Evolutionary conservation across 1,139 yeast species (phyloP), one percentile per base, ranked within the genome.

Genomic region (Geotrichum fermentans): DNA sequence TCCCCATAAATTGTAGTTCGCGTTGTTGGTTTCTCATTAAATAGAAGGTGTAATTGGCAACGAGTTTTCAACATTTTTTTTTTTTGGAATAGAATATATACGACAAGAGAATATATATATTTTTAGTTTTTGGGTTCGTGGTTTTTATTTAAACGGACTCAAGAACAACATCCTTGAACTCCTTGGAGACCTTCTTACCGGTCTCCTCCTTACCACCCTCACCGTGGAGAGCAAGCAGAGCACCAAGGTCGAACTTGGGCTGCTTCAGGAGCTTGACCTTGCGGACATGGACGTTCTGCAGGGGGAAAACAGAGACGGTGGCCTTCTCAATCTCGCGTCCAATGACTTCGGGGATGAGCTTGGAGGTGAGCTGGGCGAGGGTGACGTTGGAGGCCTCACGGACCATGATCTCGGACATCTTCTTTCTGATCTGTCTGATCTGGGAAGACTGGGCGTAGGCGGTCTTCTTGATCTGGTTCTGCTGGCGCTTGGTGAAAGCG

Each of bases 311-410:
- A 67, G 82, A 75, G 73, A 80, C 83, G 62, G 94, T 81, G 60
- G 89, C 80, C 79, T 83, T 84, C 74, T 84, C 90, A 65, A 85
- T 85, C 74, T 85, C 95, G 73, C 88, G 87, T 70, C 90, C 89
- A 70, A 85, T 85, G 62, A 85, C 90, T 75, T 85, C 95, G 68
- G 94, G 94, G 66, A 85, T 84, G 75, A 85, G 82, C 79, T 85
- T 85, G 69, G 87, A 77, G 63, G 90, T 83, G 70, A 85, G 82
- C 76, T 85, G 94, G 68, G 92, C 84, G 71, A 85, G 78, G 61
- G 95, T 83, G 59, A 83, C 83, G 79, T 80, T 80, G 58, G 86
- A 76, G 58, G 86, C 92, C 75, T 85, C 94, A 72, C 86, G 83
- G 71, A 82, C 77, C 80, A 85, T 83, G 73, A 85, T 82, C 71